Conservation (phyloP, 2,329 filamentous ascomycete species). For the Alternaria brassicicola region DNA sequence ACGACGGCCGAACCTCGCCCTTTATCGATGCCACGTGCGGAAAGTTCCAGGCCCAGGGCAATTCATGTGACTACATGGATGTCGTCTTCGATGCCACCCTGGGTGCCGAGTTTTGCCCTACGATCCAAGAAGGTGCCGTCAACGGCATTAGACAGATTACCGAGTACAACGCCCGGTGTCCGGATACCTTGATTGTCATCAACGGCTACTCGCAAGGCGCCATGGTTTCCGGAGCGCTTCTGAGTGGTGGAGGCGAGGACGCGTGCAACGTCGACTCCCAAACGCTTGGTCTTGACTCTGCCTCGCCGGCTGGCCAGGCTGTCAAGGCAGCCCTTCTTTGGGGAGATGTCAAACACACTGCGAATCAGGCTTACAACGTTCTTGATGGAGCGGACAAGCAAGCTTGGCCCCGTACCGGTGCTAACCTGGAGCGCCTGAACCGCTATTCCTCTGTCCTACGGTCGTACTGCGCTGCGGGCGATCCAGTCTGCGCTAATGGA, state of each 20-base stretch:
- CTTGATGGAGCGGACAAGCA: conserved; percentile 13
- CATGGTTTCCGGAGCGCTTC: conserved; percentile 6
- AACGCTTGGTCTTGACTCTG: conserved; percentile 2
- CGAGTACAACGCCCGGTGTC: conserved; percentile 11
- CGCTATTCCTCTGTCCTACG: conserved; percentile 4
- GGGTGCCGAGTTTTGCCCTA: conserved; percentile 6
- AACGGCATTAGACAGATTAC: conserved; percentile 13
- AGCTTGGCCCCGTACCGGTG: conserved; percentile 9
- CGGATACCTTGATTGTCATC: conserved; percentile 6
- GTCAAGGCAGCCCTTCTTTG: conserved; percentile 11
- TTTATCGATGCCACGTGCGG: conserved; percentile 7
- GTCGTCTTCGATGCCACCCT: conserved; percentile 11
- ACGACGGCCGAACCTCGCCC: conserved; percentile 8
- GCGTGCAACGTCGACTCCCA: conserved; percentile 7
- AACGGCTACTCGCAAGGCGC: conserved; percentile 13
- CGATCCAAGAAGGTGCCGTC: conserved; percentile 9
- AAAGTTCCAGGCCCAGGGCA: conserved; percentile 9
- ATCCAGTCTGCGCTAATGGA: conserved; percentile 7
- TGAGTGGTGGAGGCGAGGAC: conserved; percentile 10
- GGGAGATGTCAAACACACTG: conserved; percentile 13
- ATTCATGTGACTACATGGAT: conserved; percentile 12
- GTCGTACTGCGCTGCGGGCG: conserved; percentile 12
- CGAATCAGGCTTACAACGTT: conserved; percentile 11
- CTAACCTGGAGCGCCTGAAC: conserved; percentile 7
- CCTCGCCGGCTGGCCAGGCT: conserved; percentile 4